Evolutionary conservation across 306 rosid species (phyloP).

Genomic region (Pyrus communis): DNA sequence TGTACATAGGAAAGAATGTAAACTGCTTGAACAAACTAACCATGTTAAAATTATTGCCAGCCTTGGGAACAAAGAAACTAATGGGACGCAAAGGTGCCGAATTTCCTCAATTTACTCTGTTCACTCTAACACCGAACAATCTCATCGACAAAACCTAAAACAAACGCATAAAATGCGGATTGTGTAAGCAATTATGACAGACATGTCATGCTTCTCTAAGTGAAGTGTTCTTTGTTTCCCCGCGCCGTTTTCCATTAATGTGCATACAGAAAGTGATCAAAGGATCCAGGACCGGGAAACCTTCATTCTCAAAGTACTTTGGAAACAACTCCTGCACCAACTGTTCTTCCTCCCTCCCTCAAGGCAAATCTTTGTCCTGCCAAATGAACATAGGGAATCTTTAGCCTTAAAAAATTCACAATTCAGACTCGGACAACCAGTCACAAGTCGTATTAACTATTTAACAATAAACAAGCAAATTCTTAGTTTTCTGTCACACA

Average conservation of each 20-base stretch:
- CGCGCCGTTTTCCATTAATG: slow-evolving; percentile 1
- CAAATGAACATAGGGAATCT: background rate
- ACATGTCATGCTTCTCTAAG: slow-evolving; percentile 28
- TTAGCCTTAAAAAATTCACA: no score
- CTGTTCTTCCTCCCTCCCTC: slow-evolving; percentile 99
- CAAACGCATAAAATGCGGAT: slow-evolving; percentile 12
- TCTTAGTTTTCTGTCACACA: background rate
- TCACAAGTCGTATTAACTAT: background rate
- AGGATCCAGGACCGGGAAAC: background rate
- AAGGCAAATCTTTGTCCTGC: slow-evolving; percentile 99
- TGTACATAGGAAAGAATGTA: background rate
- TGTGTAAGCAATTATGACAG: slow-evolving; percentile 29
- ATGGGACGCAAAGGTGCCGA: background rate
- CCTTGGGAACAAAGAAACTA: background rate
- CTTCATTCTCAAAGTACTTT: slow-evolving; percentile 64
- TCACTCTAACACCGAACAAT: slow-evolving; percentile 23
- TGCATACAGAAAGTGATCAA: background rate
- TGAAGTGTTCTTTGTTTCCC: slow-evolving; percentile 14
- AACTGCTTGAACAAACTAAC: background rate
- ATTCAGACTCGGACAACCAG: background rate
- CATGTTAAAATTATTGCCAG: background rate
- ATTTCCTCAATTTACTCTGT: slow-evolving; percentile 20
- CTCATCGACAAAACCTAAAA: slow-evolving; percentile 1
- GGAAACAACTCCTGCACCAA: slow-evolving; percentile 98
- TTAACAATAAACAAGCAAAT: background rate